These are phyloP conservation scores for Diaporthe capsici DNA, from an alignment of 2,329 filamentous ascomycete genomes.

Conservation along the genomic window DNA sequence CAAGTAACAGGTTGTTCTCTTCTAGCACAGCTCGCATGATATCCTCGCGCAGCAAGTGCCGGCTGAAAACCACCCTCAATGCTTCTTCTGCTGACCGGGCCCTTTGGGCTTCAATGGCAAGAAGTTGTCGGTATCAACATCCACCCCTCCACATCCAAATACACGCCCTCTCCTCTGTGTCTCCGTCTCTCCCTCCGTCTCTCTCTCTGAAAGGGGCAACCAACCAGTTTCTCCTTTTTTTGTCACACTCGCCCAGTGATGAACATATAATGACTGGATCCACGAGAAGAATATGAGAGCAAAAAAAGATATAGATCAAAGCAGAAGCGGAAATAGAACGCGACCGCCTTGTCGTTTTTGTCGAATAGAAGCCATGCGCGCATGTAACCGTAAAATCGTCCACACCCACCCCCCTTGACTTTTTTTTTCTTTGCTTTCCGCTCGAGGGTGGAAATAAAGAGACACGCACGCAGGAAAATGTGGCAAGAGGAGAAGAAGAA, in stretches of 20 bases:
- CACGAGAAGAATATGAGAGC: neutral
- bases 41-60: constrained; percentile 4
- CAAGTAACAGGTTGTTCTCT: too few species aligned
- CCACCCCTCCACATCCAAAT: neutral
- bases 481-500: constrained; percentile 8
- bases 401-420: neutral
- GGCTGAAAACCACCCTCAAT: constrained; percentile 4
- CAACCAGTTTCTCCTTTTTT: constrained; percentile 8
- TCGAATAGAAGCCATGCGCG: constrained; percentile 37
- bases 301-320: constrained; percentile 2
- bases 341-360: constrained; percentile 21
- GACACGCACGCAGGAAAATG: constrained; percentile 12
- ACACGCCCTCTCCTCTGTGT: neutral
- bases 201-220: neutral
- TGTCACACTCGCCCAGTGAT: constrained; percentile 30
- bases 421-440: constrained; percentile 30
- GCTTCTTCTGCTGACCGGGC: neutral
- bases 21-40: neutral
- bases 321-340: constrained; percentile 25
- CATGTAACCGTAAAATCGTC: constrained; percentile 42
- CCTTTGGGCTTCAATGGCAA: neutral
- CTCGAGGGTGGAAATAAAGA: constrained; percentile 12
- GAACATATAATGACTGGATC: constrained; percentile 24
- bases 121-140: constrained; percentile 1
- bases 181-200: neutral